Conservation (phyloP, 768 basidiomycete genomes). For the Tulasnella sp. region DNA sequence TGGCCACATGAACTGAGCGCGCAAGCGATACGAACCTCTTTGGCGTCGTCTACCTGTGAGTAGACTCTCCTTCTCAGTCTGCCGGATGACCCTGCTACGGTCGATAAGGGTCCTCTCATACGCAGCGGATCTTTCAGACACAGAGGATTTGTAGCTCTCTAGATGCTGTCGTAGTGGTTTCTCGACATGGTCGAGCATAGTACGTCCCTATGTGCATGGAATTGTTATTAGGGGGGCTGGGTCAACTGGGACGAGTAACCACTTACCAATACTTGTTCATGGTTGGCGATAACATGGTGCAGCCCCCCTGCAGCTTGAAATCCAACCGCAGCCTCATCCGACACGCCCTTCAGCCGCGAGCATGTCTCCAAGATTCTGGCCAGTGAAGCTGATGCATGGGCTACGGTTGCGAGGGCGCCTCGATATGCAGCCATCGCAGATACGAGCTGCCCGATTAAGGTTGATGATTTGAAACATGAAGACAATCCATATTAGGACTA, state of each 20-base stretch:
- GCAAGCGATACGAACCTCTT: constrained; percentile 48
- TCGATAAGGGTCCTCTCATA: constrained; percentile 77
- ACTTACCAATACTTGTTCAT: constrained; percentile 82
- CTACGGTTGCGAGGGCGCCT: constrained; percentile 67
- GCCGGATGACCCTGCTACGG: constrained; percentile 73
- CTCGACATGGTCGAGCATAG: constrained; percentile 80
- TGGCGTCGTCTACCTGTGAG: constrained; percentile 54
- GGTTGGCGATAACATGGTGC: constrained; percentile 85
- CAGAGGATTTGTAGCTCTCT: constrained; percentile 64
- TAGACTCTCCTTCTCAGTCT: constrained; percentile 77
- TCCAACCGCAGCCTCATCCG: constrained; percentile 69
- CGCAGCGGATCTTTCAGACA: constrained; percentile 68
- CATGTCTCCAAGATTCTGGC: constrained; percentile 81
- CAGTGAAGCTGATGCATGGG: constrained; percentile 71
- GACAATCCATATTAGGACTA: constrained; percentile 10
- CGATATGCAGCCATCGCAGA: constrained; percentile 69
- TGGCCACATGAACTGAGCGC: not conserved
- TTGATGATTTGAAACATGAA: not conserved
- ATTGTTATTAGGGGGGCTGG: too few relatives aligned
- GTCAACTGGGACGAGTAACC: too few relatives aligned
- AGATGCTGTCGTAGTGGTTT: constrained; percentile 78
- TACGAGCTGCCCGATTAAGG: constrained; percentile 48
- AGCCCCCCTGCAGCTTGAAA: constrained; percentile 80
- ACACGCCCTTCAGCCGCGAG: constrained; percentile 66
- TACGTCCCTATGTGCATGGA: constrained; percentile 52